Evolutionary conservation across 768 basidiomycete species (phyloP), one percentile per base, ranked within the genome.

Genomic region (Neoboletus subvelutipes): DNA sequence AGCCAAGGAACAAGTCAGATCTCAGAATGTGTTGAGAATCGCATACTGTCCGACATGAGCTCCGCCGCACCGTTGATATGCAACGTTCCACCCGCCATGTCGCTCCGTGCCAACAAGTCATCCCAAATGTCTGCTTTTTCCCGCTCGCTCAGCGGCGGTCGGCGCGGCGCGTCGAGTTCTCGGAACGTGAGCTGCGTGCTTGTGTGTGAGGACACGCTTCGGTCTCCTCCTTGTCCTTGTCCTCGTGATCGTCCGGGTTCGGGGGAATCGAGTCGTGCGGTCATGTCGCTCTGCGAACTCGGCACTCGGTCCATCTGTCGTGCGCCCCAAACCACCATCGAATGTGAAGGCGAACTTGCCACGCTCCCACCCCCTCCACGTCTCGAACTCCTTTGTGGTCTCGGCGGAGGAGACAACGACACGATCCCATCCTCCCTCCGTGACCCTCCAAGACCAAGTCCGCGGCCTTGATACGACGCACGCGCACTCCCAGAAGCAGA

Each of bases 111-210:
- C 57, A 90, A 70, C 53, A 91, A 64, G 57, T 85, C 84, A 54
- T 87, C 80, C 88, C 88, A 91, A 63, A 81, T 82, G 13, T 79
- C 82, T 8, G 80, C 78, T 75, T 92, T 92, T 73, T 92, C 87
- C 63, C 81, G 72, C 67, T 89, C 86, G 26, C 83, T 83, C 67
- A 85, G 69, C 42, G 71, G 76, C 24, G 70, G 69, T 52, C 71
- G 69, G 50, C 71, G 70, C 29, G 67, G 67, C 29, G 58, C 63
- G n/a, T 71, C 63, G 24, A 84, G 64, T 61, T 82, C 77, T 13
- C 84, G 78, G 73, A 82, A 85, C 43, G 74, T 80, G 46, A 79
- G 47, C 22, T 72, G 72, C 40, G 76, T 70, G 9, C 67, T 70
- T 10, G 56, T 41, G 45, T 61, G 42, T 53, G 62, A 52, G 45